Percentiles rank a stretch among this genome's conserved stretches.
Evolutionary conservation across 2,329 filamentous ascomycete species (phyloP).

Genomic region (Drechslera avenae): DNA sequence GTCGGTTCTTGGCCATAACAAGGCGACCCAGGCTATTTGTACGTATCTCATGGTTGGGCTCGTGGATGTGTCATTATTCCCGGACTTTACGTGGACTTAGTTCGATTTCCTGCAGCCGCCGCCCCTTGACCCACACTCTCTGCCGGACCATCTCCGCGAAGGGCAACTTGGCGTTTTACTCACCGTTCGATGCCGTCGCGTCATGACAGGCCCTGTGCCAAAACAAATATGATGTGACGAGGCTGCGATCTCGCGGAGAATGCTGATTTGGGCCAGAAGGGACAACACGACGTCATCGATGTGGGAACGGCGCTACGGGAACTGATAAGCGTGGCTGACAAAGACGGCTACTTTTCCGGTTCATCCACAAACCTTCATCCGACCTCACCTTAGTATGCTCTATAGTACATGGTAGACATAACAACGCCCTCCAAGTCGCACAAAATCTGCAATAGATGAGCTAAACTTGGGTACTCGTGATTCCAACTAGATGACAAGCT

Average conservation of each 20-base stretch:
- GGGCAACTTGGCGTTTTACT: background rate
- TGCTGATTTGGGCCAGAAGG: background rate
- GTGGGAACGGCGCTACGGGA: background rate
- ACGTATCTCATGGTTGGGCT: background rate
- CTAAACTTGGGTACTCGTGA: too few relatives aligned
- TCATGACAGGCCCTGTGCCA: background rate
- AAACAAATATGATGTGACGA: background rate
- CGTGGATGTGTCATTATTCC: slow-evolving; percentile 14
- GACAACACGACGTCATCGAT: slow-evolving; percentile 10
- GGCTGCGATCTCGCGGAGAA: background rate
- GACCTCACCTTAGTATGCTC: slow-evolving; percentile 4
- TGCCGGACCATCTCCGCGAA: background rate
- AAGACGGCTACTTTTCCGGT: background rate
- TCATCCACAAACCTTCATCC: slow-evolving; percentile 2
- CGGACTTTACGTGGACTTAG: slow-evolving; percentile 12
- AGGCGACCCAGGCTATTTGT: slow-evolving; percentile 8
- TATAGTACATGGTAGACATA: background rate
- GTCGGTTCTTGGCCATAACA: background rate
- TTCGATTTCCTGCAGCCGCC: background rate
- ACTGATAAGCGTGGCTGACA: background rate
- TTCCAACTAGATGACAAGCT: too few relatives aligned
- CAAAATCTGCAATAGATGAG: too few relatives aligned
- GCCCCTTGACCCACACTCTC: slow-evolving; percentile 3
- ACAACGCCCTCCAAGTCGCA: too few relatives aligned
- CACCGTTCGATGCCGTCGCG: background rate